These are phyloP conservation scores for Yamadazyma ubonensis DNA, from an alignment of 805 yeast species.

Conservation along the genomic window DNA sequence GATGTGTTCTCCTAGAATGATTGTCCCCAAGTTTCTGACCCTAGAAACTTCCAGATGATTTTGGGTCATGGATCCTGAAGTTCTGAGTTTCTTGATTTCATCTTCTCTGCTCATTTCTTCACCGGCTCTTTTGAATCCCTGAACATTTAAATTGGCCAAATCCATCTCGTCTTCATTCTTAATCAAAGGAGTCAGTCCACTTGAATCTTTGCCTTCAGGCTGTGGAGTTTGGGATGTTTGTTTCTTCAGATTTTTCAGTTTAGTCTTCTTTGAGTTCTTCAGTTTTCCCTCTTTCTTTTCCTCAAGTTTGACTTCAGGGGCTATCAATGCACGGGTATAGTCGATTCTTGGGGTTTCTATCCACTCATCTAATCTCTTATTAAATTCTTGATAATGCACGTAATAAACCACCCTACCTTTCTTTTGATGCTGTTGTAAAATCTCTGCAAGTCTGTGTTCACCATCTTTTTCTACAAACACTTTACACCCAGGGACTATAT, in stretches of 20 bases:
- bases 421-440: conserved; percentile 70
- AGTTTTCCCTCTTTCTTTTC: conserved; percentile 34
- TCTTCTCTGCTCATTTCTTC: conserved; percentile 83
- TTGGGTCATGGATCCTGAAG: conserved; percentile 98
- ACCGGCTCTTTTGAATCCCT: conserved; percentile 64
- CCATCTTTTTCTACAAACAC: conserved; percentile 80
- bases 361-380: conserved; percentile 97
- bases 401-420: conserved; percentile 80
- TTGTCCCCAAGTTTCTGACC: conserved; percentile 76
- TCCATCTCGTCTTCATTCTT: conserved; percentile 70
- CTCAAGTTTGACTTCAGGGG: conserved; percentile 63
- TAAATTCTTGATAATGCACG: conserved; percentile 92
- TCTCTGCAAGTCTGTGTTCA: conserved; percentile 78
- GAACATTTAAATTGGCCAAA: conserved; percentile 79
- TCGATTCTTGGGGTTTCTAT: conserved; percentile 70
- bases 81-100: conserved; percentile 86
- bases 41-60: conserved; percentile 80
- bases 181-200: conserved; percentile 23
- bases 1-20: conserved; percentile 84
- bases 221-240: conserved; percentile 23
- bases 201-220: conserved; percentile 21
- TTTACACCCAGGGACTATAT: conserved; percentile 73
- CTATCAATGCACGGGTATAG: conserved; percentile 61
- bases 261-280: conserved; percentile 24
- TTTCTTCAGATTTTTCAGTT: conserved; percentile 27